These are phyloP conservation scores for Saururus chinensis DNA, from an alignment of 164 flowering plant genomes.

Conservation along the genomic window DNA sequence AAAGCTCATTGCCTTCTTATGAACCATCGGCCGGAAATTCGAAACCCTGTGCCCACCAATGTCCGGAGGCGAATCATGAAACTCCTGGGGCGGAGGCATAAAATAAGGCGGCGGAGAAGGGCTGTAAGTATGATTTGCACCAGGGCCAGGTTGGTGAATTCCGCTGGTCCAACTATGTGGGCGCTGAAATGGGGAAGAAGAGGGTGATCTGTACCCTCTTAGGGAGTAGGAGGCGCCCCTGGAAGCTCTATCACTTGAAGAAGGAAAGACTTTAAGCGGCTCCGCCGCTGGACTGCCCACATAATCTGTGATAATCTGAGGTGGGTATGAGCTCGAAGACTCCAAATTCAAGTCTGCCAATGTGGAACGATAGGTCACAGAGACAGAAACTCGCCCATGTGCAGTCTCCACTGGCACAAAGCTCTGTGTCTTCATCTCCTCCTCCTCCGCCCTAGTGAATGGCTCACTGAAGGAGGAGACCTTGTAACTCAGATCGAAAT, in stretches of 20 bases:
- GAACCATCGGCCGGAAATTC: constrained; percentile 25
- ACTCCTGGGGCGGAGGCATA: constrained; percentile 29
- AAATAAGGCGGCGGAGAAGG: constrained; percentile 45
- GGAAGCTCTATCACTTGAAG: constrained; percentile 28
- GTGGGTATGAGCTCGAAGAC: constrained; percentile 35
- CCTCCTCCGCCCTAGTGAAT: constrained; percentile 55
- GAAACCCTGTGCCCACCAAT: constrained; percentile 26
- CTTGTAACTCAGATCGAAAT: constrained; percentile 67
- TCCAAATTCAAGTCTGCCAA: constrained; percentile 60
- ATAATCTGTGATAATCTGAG: constrained; percentile 70
- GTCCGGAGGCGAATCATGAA: constrained; percentile 45
- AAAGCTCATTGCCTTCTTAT: constrained; percentile 31
- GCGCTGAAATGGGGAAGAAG: constrained; percentile 45
- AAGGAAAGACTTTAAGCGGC: constrained; percentile 53
- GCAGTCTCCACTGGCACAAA: constrained; percentile 72
- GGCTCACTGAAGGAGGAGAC: constrained; percentile 67
- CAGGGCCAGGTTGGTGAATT: constrained; percentile 34
- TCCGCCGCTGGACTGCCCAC: constrained; percentile 89
- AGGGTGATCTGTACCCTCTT: constrained; percentile 30
- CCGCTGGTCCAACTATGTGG: constrained; percentile 93
- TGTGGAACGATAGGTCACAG: constrained; percentile 54
- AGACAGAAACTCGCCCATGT: constrained; percentile 55
- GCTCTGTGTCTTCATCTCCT: constrained; percentile 39
- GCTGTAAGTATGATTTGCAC: constrained; percentile 21
- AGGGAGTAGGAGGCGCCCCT: constrained; percentile 39